These are phyloP conservation scores for Massarina eburnea DNA, from an alignment of 2,329 filamentous ascomycete species.

Conservation along the genomic window DNA sequence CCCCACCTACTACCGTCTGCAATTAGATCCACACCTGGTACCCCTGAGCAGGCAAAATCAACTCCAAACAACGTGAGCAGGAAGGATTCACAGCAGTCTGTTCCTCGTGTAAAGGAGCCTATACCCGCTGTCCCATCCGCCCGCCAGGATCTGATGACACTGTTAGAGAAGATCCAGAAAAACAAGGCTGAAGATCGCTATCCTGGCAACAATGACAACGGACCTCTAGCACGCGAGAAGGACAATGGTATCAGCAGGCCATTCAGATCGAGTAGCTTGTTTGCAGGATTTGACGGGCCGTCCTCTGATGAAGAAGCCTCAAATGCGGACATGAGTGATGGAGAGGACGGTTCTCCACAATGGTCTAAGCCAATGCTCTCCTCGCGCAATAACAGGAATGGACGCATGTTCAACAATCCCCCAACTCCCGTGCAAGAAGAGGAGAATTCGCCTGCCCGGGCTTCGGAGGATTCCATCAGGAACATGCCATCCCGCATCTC, in stretches of 20 bases:
- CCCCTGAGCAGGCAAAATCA: conserved; percentile 31
- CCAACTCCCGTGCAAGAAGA: conserved; percentile 48
- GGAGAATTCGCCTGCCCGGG: conserved; percentile 33
- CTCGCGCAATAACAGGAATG: conserved; percentile 51
- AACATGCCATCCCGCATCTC: conserved; percentile 31
- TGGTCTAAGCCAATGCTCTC: conserved; percentile 50
- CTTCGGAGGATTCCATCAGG: conserved; percentile 33
- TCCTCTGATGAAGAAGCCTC: conserved; percentile 55
- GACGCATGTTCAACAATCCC: conserved; percentile 45
- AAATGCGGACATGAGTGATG: conserved; percentile 65
- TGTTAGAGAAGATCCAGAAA: conserved; percentile 32
- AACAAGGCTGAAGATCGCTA: conserved; percentile 63
- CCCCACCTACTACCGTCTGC: conserved; percentile 77
- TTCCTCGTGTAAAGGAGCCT: conserved; percentile 13
- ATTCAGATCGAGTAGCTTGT: conserved; percentile 79
- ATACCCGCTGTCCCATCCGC: conserved; percentile 18
- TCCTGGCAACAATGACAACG: conserved; percentile 79
- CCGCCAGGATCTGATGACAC: conserved; percentile 32
- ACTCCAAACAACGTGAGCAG: conserved; percentile 5
- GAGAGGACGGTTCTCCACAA: conserved; percentile 57
- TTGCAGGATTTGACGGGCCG: conserved; percentile 76
- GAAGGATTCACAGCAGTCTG: conserved; percentile 20
- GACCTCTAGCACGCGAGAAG: conserved; percentile 63
- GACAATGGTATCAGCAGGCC: conserved; percentile 66
- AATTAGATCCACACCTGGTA: conserved; percentile 59